A percentile compares a stretch with the other conserved stretches of the same genome.
Evolutionary conservation across 2,329 filamentous ascomycete species (phyloP).

Genomic region (Diaporthe caulivora): DNA sequence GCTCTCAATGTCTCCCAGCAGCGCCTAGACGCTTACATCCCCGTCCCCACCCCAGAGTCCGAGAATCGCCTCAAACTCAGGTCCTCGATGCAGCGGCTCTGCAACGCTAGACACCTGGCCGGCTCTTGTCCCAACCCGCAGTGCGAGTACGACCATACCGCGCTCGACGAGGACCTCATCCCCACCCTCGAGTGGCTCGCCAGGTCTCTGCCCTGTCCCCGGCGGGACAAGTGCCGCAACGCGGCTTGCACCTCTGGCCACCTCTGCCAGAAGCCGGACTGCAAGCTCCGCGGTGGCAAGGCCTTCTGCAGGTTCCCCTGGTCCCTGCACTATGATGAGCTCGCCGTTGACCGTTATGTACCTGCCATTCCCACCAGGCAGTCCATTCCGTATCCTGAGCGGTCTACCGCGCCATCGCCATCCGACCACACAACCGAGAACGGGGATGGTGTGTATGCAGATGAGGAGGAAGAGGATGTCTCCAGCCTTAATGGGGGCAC

Average conservation of each 20-base stretch:
- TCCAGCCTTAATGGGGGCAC: conserved; percentile 19
- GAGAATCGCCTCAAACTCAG: conserved; percentile 43
- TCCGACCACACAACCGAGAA: background rate
- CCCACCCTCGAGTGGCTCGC: conserved; percentile 46
- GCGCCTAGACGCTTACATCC: conserved; percentile 48
- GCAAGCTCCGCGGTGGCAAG: conserved; percentile 49
- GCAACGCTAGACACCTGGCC: conserved; percentile 33
- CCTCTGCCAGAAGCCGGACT: conserved; percentile 49
- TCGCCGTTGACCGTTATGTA: conserved; percentile 33
- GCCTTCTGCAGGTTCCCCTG: conserved; percentile 45
- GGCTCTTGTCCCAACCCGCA: conserved; percentile 44
- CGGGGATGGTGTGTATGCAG: background rate
- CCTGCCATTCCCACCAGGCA: background rate
- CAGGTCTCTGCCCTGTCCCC: conserved; percentile 47
- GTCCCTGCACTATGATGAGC: conserved; percentile 42
- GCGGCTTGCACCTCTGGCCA: conserved; percentile 47
- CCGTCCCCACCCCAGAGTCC: conserved; percentile 38
- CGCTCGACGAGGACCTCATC: conserved; percentile 44
- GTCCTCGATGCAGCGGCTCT: conserved; percentile 42
- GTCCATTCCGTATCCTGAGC: background rate
- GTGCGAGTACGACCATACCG: conserved; percentile 48
- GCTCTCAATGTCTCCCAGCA: conserved; percentile 45
- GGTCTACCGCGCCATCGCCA: conserved; percentile 4
- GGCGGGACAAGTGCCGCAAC: conserved; percentile 45
- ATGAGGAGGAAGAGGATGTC: background rate